Conservation (phyloP, 2,329 filamentous ascomycete genomes). For the Fusarium acutatum region DNA sequence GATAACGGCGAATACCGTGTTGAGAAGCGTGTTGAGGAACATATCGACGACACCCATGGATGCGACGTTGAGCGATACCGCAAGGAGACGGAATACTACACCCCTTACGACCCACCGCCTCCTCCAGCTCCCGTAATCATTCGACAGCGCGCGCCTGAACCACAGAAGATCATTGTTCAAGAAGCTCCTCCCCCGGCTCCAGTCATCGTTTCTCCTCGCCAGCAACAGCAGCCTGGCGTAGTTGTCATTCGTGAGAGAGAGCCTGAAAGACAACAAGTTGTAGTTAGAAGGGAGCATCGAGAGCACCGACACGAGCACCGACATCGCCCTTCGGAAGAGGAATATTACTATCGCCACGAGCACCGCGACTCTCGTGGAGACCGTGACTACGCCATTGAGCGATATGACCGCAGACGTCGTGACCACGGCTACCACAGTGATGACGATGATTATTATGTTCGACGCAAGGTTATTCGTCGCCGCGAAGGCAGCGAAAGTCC, state of each 20-base stretch:
- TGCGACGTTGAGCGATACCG: conserved; percentile 67
- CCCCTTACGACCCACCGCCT: conserved; percentile 58
- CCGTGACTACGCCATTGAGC: conserved; percentile 45
- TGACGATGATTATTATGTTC: conserved; percentile 59
- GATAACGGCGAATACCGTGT: conserved; percentile 54
- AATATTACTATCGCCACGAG: conserved; percentile 62
- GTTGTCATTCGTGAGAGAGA: conserved; percentile 57
- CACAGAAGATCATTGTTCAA: conserved; percentile 68
- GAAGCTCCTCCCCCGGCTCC: conserved; percentile 64
- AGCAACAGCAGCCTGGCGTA: conserved; percentile 56
- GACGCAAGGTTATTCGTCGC: conserved; percentile 57
- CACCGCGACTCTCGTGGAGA: conserved; percentile 52
- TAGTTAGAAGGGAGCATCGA: conserved; percentile 45
- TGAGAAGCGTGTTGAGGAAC: conserved; percentile 63
- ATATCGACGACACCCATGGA: conserved; percentile 54
- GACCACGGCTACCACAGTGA: conserved; percentile 56
- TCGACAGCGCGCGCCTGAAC: conserved; percentile 62
- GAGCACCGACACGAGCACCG: conserved; percentile 14
- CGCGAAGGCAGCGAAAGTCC: conserved; percentile 61
- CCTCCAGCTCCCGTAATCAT: conserved; percentile 61
- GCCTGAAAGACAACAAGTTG: conserved; percentile 48
- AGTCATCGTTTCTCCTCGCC: conserved; percentile 55
- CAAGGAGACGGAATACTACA: conserved; percentile 70
- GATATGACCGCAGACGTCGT: conserved; percentile 52
- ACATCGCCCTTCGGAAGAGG: conserved; percentile 50